Percentiles rank a stretch among this genome's conserved stretches.
phyloP scores from a whole-genome alignment of 2,329 filamentous ascomycete species.

The Diaporthe sp. region DNA sequence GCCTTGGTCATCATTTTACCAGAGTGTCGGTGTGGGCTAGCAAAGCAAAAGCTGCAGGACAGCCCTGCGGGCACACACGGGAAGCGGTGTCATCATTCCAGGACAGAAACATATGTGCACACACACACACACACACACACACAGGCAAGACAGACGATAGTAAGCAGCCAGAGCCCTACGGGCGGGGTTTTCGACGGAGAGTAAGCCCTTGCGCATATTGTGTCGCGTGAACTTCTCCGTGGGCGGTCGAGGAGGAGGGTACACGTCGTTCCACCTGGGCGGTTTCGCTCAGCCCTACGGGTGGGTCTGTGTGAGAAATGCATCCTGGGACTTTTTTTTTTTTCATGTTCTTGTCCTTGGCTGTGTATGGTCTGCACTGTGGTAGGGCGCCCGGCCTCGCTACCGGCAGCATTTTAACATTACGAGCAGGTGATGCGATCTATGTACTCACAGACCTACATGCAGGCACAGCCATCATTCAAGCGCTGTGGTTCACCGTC shows the following conservation, averaged over 20 bases:
- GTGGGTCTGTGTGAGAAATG: conserved; percentile 4
- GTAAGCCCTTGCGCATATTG: conserved; percentile 7
- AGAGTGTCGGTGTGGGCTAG: conserved; percentile 21
- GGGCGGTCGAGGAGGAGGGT: neutral
- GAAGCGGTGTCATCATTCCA: conserved; percentile 9
- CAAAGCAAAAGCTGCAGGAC: conserved; percentile 1
- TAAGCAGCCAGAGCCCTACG: conserved; percentile 21
- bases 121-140: neutral
- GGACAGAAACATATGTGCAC: neutral
- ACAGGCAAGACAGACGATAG: neutral
- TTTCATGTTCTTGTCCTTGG: neutral
- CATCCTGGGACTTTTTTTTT: neutral
- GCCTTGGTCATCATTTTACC: conserved; percentile 16
- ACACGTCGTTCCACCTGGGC: neutral
- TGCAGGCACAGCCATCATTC: neutral
- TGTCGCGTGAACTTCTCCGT: neutral
- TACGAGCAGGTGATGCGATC: neutral
- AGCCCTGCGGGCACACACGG: neutral
- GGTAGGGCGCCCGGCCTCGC: neutral
- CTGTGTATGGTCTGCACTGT: neutral
- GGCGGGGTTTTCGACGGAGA: neutral
- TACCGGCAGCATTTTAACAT: neutral
- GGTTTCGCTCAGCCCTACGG: conserved; percentile 18
- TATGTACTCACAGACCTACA: neutral
- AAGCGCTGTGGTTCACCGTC: neutral